Base-by-base conservation (phyloP, 2,329 filamentous ascomycete genomes). In the Chaetomiaceae sp. region DNA sequence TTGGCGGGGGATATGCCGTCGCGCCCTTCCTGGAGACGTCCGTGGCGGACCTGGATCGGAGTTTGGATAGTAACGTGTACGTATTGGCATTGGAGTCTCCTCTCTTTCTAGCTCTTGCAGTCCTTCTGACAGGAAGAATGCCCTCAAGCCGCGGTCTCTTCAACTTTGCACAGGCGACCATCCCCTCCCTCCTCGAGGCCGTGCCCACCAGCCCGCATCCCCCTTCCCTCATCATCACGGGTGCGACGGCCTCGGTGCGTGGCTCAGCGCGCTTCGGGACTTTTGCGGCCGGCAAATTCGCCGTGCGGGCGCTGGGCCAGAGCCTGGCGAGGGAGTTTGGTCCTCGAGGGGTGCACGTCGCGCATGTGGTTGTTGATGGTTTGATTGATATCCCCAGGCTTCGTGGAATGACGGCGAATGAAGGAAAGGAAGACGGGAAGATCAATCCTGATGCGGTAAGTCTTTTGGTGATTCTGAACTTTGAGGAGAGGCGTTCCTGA, bases 211-310 rank as follows among this genome's bases (percentile, higher is more conserved):
- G 71, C 0, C 74, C 78, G 29, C 71, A 89, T 64, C 88, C 90
- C 4, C 90, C 90, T 0, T 86, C 86, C 0, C 74, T 96, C 18
- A 86, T 96, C 63, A 87, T 95, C 69, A 95, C 90, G 0, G 90
- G 90, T 29, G 90, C 90, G 0, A 95, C 90, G 0, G 90, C 89
- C 0, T 89, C 86, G 0, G 61, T 92, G 16, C 86, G 85, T 62
- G 87, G 87, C 4, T 86, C 82, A 10, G 83, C 88, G 0, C 73
- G 75, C 11, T 87, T 90, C 67, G 74, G 82, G 1, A 72, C 79
- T 7, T 95, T 96, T 64, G 86, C 89, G 0, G 81, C 84, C 2
- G 86, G 86, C 25, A 95, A 95, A 67, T 95, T 90, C 66, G 89
- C 88, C 4, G 73, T 87, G 61, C 78, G 90, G 29, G 89, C 85